Evolutionary conservation across 1,139 yeast species (phyloP), one percentile per base, ranked within the genome.

Genomic region (Williopsis jadinii): DNA sequence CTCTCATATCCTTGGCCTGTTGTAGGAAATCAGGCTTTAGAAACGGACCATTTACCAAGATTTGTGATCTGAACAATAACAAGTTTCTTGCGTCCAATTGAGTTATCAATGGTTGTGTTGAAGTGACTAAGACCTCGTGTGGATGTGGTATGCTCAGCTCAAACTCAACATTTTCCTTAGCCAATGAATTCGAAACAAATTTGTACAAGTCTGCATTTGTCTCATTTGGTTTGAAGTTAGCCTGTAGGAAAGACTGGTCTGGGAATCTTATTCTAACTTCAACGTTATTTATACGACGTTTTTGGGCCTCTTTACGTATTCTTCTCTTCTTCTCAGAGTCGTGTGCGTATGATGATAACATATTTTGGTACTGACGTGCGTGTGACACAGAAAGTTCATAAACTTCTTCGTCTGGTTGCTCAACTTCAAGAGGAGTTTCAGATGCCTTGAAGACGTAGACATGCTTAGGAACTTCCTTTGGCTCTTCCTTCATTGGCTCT

Each of bases 341-440:
- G 45, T 61, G 36, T 28, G 68, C 70, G 27, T 67, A 64, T 37
- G 65, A 63, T 13, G 69, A 59, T 34, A 77, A 61, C 41, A 72
- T 57, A 37, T 66, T 62, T 51, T 73, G 80, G 52, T 77, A 78
- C 12, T 64, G 64, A 49, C 70, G 71, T 1, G 78, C 81, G 45
- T 77, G 80, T 9, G 70, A 62, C 2, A 74, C 66, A 0, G 81
- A 72, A 53, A 76, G 56, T 32, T 73, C 72, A 52, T 74, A 75
- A 38, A 52, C 51, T 5, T 49, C 51, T 3, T 57, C 60, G 4
- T 50, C 54, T 5, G 52, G 42, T 4, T 40, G 39, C 2, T 30
- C 35, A 2, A 36, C 37, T n/a, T 36, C 11, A 2, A 46, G 8
- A 11, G 52, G 50, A 2, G 28, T 28, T 1, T 40, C 33, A 9